phyloP scores from a whole-genome alignment of 139 green algal species.

The Bryopsis sp. region DNA sequence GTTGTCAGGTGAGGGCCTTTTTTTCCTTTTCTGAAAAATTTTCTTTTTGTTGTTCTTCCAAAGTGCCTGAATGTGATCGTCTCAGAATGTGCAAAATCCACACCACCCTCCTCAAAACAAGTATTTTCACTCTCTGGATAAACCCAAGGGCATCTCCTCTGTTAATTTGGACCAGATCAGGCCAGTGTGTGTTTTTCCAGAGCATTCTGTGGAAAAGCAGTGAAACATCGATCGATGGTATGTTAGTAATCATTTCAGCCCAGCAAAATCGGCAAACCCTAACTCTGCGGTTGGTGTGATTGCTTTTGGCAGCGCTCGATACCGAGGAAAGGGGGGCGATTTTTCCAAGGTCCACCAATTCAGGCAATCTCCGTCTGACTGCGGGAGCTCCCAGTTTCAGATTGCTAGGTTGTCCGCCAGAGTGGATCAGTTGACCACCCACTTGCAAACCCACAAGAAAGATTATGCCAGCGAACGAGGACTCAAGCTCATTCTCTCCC shows the following conservation, averaged over 20 bases:
- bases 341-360: slow-evolving; percentile 26
- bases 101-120: no score
- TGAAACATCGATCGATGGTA: neutral
- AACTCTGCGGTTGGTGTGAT: no score
- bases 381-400: slow-evolving; percentile 49
- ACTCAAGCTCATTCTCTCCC: slow-evolving; percentile 46
- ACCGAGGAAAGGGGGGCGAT: slow-evolving; percentile 25
- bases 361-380: slow-evolving; percentile 34
- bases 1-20: no score
- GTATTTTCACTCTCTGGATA: no score
- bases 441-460: slow-evolving; percentile 56
- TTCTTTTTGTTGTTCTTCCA: no score
- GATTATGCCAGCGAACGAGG: slow-evolving; percentile 49
- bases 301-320: neutral
- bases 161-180: neutral
- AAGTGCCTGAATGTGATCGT: no score
- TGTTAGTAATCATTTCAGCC: neutral
- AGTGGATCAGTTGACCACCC: slow-evolving; percentile 31
- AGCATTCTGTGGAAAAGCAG: neutral
- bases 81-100: no score
- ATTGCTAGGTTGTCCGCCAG: slow-evolving; percentile 49
- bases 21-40: no score
- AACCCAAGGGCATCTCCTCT: neutral
- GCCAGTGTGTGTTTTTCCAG: neutral
- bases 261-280: neutral